Percentiles rank a stretch among this genome's conserved stretches.
Conservation (phyloP, 257 asterid genomes). For the Solanum boliviense region DNA sequence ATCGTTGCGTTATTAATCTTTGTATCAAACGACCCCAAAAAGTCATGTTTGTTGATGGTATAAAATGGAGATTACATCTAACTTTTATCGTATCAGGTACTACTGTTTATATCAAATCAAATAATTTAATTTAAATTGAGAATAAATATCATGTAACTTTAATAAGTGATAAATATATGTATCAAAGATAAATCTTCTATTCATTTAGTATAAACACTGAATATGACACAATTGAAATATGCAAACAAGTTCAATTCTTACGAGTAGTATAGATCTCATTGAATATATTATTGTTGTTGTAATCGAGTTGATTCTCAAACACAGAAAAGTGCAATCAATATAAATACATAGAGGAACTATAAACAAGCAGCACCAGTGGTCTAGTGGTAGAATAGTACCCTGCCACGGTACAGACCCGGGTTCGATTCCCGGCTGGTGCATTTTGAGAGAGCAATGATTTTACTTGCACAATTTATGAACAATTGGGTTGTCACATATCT, state of each 20-base stretch:
- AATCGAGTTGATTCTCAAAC: no score
- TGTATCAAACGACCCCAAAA: background rate
- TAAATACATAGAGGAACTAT: no score
- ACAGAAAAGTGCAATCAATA: no score
- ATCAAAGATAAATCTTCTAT: background rate
- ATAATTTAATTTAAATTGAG: background rate
- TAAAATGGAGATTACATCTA: background rate
- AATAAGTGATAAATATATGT: background rate
- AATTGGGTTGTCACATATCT: no score
- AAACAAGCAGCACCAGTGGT: slow-evolving; percentile 44
- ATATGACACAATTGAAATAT: no score
- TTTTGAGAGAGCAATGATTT: no score
- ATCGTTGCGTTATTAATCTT: no score
- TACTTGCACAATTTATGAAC: no score
- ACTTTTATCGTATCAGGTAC: background rate
- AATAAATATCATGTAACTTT: background rate
- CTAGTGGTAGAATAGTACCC: slow-evolving; percentile 91
- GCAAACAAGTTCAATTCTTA: no score
- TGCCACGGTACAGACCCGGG: slow-evolving; percentile 69
- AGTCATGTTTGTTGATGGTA: background rate
- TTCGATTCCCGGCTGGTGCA: background rate
- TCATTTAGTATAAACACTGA: no score
- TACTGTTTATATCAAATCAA: background rate
- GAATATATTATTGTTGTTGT: no score
- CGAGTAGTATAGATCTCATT: no score